Percentiles rank a stretch among this genome's conserved stretches.
Conservation (phyloP, 495 filamentous ascomycete species). For the Astrothelium macrocarpum region DNA sequence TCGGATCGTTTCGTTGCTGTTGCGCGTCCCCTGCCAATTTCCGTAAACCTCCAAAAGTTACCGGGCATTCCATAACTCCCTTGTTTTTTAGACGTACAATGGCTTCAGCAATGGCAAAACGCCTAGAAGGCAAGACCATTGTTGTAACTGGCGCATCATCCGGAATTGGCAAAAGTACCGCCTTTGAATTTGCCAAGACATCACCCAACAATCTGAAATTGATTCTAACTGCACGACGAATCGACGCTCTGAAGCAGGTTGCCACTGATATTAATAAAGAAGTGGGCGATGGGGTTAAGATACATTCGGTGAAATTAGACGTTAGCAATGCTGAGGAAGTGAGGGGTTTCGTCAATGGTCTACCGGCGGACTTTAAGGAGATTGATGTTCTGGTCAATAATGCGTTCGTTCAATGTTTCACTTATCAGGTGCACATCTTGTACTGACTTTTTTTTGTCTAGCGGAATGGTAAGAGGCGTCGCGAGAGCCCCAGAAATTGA, state of each 20-base stretch:
- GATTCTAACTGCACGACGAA: conserved; percentile 74
- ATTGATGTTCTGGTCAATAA: conserved; percentile 94
- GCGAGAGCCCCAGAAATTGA: conserved; percentile 77
- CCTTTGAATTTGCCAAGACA: conserved; percentile 85
- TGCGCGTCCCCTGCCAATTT: background rate
- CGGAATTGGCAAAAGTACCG: conserved; percentile 79
- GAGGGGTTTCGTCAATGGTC: conserved; percentile 55
- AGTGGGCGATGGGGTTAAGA: conserved; percentile 70
- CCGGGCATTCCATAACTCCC: background rate
- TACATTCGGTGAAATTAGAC: conserved; percentile 75
- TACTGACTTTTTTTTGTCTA: conserved; percentile 26
- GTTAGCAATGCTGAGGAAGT: conserved; percentile 74
- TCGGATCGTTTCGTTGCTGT: background rate
- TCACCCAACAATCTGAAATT: conserved; percentile 72
- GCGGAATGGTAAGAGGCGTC: conserved; percentile 78
- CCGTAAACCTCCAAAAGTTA: background rate
- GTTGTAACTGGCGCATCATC: conserved; percentile 89
- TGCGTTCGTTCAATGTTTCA: conserved; percentile 53
- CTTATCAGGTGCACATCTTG: background rate
- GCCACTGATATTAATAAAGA: conserved; percentile 69
- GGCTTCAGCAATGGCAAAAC: conserved; percentile 64
- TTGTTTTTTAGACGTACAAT: conserved; percentile 37
- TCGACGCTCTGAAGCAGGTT: conserved; percentile 67
- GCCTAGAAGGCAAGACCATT: conserved; percentile 89
- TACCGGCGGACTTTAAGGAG: conserved; percentile 76